Conservation (phyloP, 805 yeast genomes). For the Wickerhamiella occidentalis region DNA sequence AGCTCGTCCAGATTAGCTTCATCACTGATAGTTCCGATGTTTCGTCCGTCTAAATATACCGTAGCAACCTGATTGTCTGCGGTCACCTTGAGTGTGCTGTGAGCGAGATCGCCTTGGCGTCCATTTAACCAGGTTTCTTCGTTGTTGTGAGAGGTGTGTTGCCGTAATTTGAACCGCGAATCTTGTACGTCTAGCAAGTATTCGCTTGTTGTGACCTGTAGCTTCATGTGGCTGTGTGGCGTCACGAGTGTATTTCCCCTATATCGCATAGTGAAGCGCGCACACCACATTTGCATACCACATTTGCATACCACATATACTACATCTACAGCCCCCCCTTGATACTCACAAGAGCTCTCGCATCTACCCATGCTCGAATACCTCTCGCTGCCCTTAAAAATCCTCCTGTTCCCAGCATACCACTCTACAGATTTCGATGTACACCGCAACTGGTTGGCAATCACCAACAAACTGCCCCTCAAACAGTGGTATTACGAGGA, state of each 20-base stretch:
- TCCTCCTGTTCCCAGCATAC: slow-evolving; percentile 63
- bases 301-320: too few relatives aligned
- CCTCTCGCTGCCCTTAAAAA: slow-evolving; percentile 13
- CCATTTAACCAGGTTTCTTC: slow-evolving; percentile 19
- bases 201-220: slow-evolving; percentile 1
- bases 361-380: slow-evolving; percentile 7
- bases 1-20: slow-evolving; percentile 9
- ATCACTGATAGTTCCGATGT: slow-evolving; percentile 17
- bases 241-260: neutral
- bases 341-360: too few relatives aligned
- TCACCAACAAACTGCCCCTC: slow-evolving; percentile 65
- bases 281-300: too few relatives aligned
- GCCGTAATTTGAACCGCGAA: slow-evolving; percentile 8
- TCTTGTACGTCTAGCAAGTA: slow-evolving; percentile 8
- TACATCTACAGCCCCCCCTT: too few relatives aligned
- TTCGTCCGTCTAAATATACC: slow-evolving; percentile 16
- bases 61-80: slow-evolving; percentile 9
- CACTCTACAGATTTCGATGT: slow-evolving; percentile 96
- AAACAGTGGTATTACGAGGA: slow-evolving; percentile 76
- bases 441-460: slow-evolving; percentile 93
- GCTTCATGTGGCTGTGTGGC: slow-evolving; percentile 3
- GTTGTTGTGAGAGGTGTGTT: slow-evolving; percentile 5
- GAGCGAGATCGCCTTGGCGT: slow-evolving; percentile 21
- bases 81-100: slow-evolving; percentile 11
- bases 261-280: too few relatives aligned